phyloP scores from a whole-genome alignment of 129 eudicot genomes.

The Calendula officinalis region DNA sequence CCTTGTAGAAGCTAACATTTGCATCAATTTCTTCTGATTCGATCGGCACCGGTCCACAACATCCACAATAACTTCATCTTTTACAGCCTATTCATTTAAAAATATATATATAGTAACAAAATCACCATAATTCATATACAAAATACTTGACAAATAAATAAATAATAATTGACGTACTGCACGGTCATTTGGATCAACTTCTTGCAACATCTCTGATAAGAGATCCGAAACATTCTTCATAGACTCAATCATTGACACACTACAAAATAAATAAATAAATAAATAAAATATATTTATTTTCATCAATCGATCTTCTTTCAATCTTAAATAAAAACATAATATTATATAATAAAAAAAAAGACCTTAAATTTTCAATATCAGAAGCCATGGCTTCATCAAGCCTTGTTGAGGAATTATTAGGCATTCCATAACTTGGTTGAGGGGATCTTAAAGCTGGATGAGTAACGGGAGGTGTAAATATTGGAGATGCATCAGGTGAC shows the following conservation, averaged over 20 bases:
- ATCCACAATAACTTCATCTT: constrained; percentile 83
- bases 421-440: constrained; percentile 81
- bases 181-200: constrained; percentile 71
- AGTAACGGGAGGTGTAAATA: constrained; percentile 73
- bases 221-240: constrained; percentile 75
- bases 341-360: not conserved
- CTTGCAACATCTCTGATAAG: constrained; percentile 80
- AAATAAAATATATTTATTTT: not conserved
- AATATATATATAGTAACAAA: not conserved
- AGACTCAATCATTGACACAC: constrained; percentile 58
- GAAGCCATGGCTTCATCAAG: constrained; percentile 94
- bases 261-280: constrained; percentile 21
- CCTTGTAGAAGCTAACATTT: constrained; percentile 72
- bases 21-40: constrained; percentile 86
- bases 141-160: not conserved
- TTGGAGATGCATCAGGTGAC: constrained; percentile 63
- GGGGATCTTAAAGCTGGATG: constrained; percentile 47
- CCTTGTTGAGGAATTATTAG: constrained; percentile 71
- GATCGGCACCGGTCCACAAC: constrained; percentile 83
- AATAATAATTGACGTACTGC: constrained; percentile 37
- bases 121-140: not conserved
- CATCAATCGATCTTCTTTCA: not conserved
- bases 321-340: not conserved
- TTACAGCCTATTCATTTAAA: constrained; percentile 52
- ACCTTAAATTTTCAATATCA: constrained; percentile 71